phyloP scores from a whole-genome alignment of 768 basidiomycete genomes.

The Sporobolomyces pararoseus region DNA sequence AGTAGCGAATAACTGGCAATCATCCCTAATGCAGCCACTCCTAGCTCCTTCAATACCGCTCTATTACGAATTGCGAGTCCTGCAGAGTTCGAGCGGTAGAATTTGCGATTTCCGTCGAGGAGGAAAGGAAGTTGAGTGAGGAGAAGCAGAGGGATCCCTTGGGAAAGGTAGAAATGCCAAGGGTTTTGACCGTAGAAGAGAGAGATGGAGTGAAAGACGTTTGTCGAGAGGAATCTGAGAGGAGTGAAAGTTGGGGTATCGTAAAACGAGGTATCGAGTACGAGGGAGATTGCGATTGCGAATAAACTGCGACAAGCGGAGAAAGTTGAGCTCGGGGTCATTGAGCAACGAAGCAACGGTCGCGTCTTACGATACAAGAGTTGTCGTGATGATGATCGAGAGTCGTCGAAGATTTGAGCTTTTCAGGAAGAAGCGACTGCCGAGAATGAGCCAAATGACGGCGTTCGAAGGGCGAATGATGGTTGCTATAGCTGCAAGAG shows the following conservation, averaged over 20 bases:
- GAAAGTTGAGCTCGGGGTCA: no score
- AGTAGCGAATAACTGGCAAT: slow-evolving; percentile 57
- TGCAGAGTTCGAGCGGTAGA: neutral
- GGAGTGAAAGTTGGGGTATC: slow-evolving; percentile 64
- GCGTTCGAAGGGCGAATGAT: slow-evolving; percentile 82
- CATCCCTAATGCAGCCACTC: neutral
- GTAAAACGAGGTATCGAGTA: slow-evolving; percentile 70
- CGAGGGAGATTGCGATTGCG: slow-evolving; percentile 43
- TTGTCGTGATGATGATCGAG: neutral
- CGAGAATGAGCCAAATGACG: slow-evolving; percentile 76
- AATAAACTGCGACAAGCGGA: neutral
- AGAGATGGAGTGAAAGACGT: slow-evolving; percentile 72
- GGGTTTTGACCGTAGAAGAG: slow-evolving; percentile 84
- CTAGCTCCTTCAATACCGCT: neutral
- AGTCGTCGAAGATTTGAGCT: no score
- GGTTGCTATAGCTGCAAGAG: slow-evolving; percentile 71
- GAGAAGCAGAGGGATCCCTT: slow-evolving; percentile 78
- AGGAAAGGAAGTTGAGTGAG: slow-evolving; percentile 69
- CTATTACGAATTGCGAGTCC: neutral
- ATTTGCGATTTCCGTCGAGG: slow-evolving; percentile 57
- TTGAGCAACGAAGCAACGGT: no score
- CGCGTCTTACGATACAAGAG: neutral
- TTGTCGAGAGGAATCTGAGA: slow-evolving; percentile 75
- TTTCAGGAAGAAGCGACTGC: slow-evolving; percentile 43
- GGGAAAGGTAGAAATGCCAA: slow-evolving; percentile 84